phyloP scores from a whole-genome alignment of 2,329 filamentous ascomycete species.

The Penicillium freii region DNA sequence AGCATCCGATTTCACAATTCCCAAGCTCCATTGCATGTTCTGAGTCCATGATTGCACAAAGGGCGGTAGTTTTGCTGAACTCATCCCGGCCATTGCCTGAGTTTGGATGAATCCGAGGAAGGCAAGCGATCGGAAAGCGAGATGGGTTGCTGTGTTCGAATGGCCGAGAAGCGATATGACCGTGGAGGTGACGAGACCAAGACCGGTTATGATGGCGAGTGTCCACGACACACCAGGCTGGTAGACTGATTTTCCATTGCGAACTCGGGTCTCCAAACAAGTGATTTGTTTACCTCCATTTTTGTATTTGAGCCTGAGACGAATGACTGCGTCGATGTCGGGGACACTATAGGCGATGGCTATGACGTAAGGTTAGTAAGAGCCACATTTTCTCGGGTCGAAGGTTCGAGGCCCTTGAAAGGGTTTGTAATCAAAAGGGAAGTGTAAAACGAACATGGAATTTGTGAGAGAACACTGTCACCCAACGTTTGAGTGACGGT shows the following conservation, averaged over 20 bases:
- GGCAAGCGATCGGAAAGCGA: slow-evolving; percentile 86
- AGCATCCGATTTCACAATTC: slow-evolving; percentile 79
- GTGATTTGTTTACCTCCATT: slow-evolving; percentile 9
- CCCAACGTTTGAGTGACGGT: slow-evolving; percentile 65
- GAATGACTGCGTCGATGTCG: slow-evolving; percentile 40
- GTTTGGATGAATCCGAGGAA: slow-evolving; percentile 93
- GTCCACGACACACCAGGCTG: slow-evolving; percentile 85
- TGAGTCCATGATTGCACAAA: slow-evolving; percentile 92
- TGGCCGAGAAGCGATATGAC: slow-evolving; percentile 86
- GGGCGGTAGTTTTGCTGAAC: slow-evolving; percentile 74
- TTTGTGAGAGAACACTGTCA: slow-evolving; percentile 56
- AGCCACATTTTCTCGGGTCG: neutral
- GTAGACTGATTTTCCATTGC: slow-evolving; percentile 59
- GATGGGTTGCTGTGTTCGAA: slow-evolving; percentile 88
- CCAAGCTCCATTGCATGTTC: slow-evolving; percentile 98
- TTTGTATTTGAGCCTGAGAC: slow-evolving; percentile 14
- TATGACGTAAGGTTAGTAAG: slow-evolving; percentile 25
- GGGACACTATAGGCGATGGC: slow-evolving; percentile 83
- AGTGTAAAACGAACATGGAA: slow-evolving; percentile 58
- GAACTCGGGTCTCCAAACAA: slow-evolving; percentile 39
- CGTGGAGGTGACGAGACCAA: slow-evolving; percentile 78
- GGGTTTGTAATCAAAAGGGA: neutral
- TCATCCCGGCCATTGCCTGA: slow-evolving; percentile 85
- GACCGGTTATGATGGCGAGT: slow-evolving; percentile 79
- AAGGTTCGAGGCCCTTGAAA: neutral